These are phyloP conservation scores for Isabelozyma pseudorhagii DNA, from an alignment of 805 yeast genomes.

Conservation along the genomic window DNA sequence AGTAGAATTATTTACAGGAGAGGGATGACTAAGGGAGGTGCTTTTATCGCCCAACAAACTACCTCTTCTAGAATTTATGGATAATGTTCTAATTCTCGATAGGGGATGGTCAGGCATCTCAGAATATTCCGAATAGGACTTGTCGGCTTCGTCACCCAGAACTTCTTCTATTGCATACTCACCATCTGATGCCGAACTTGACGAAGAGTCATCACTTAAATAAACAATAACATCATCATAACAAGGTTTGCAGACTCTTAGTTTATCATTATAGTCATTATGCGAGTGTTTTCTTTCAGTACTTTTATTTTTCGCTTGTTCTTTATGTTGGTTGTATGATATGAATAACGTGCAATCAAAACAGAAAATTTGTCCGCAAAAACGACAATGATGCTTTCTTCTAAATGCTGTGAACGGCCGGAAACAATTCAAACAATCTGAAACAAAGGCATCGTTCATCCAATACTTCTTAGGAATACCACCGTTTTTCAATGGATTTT, in stretches of 20 bases:
- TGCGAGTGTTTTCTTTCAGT: constrained; percentile 1
- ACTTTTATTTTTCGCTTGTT: constrained; percentile 17
- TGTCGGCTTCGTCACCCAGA: constrained; percentile 7
- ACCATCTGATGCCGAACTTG: constrained; percentile 20
- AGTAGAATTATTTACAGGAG: not conserved
- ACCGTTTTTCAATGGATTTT: constrained; percentile 43
- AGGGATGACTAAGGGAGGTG: not conserved
- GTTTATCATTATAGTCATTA: constrained; percentile 61
- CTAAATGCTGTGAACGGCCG: constrained; percentile 79
- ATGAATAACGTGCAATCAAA: constrained; percentile 69
- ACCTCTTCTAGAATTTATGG: constrained; percentile 22
- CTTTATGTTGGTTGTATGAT: constrained; percentile 54
- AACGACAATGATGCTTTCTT: constrained; percentile 90
- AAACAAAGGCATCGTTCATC: constrained; percentile 93
- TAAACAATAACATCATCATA: constrained; percentile 65
- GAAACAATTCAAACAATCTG: constrained; percentile 83
- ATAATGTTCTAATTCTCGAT: constrained; percentile 25
- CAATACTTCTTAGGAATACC: constrained; percentile 79
- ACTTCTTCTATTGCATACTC: constrained; percentile 29
- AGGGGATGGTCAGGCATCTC: constrained; percentile 20
- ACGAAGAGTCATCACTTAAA: constrained; percentile 62
- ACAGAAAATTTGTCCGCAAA: constrained; percentile 96
- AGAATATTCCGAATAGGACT: not conserved
- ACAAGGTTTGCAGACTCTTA: constrained; percentile 78
- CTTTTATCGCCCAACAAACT: constrained; percentile 11